A percentile compares a stretch with the other conserved stretches of the same genome.
phyloP scores from a whole-genome alignment of 441 rosid genomes.

The Jatropha multifida region DNA sequence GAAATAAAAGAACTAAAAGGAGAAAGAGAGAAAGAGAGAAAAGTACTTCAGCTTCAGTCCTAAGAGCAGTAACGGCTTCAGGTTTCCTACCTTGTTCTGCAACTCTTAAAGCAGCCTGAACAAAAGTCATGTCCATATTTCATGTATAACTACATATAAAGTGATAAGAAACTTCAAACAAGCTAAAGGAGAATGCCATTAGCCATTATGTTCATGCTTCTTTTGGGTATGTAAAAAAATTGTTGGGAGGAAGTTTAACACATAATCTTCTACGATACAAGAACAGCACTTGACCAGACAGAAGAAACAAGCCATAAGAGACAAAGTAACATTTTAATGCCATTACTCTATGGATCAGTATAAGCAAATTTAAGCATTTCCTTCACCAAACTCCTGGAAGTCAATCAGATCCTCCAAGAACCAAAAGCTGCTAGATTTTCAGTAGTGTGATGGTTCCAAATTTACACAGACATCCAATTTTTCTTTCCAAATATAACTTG shows the following conservation, averaged over 20 bases:
- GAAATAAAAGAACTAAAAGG: conserved; percentile 8
- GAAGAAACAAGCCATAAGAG: neutral
- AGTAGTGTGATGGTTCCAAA: neutral
- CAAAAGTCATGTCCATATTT: conserved; percentile 15
- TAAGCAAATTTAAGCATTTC: neutral
- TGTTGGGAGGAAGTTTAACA: neutral
- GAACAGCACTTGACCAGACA: neutral
- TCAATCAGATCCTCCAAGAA: neutral
- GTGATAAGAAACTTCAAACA: neutral
- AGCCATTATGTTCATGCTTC: neutral
- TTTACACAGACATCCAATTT: neutral
- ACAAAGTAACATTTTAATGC: neutral
- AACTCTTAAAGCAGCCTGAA: conserved; percentile 68
- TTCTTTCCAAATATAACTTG: neutral
- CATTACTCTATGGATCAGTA: neutral
- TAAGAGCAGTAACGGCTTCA: conserved; percentile 58
- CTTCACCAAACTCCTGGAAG: neutral
- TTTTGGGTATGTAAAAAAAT: no score
- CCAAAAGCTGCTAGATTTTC: neutral
- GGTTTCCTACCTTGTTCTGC: conserved; percentile 54
- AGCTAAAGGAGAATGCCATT: neutral
- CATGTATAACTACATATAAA: neutral
- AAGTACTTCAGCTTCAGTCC: conserved; percentile 75
- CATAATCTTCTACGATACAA: neutral
- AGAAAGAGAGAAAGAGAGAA: conserved; percentile 18